Evolutionary conservation across 2,329 filamentous ascomycete species (phyloP).

Genomic region (Sarocladiaceae sp.): DNA sequence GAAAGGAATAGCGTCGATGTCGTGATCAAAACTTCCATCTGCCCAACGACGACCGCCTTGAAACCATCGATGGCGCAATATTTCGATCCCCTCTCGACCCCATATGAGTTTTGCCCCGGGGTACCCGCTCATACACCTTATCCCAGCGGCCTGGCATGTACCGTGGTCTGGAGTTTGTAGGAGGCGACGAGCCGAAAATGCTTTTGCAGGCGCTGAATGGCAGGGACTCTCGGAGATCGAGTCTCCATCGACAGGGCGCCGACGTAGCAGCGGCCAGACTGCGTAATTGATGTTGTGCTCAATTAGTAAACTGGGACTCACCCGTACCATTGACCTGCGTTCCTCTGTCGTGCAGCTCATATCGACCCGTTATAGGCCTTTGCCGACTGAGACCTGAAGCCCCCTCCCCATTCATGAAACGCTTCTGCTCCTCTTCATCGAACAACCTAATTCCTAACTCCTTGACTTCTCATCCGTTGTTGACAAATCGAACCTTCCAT

Average conservation of each 20-base stretch:
- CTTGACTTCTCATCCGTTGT: constrained; percentile 2
- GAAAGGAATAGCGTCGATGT: constrained; percentile 49
- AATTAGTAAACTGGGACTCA: constrained; percentile 10
- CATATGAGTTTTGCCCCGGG: not conserved
- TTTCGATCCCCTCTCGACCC: not conserved
- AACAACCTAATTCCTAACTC: not conserved
- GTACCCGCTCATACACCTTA: not conserved
- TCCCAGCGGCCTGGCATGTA: not conserved
- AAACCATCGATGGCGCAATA: constrained; percentile 30
- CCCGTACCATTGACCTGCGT: not conserved
- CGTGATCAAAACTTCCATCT: constrained; percentile 37
- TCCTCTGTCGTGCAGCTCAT: not conserved
- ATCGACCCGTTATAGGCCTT: not conserved
- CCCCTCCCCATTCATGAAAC: constrained; percentile 5
- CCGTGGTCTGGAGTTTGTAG: not conserved
- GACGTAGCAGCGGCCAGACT: not conserved
- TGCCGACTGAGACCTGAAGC: constrained; percentile 7
- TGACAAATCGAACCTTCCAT: not conserved
- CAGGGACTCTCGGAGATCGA: not conserved
- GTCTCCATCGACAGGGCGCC: constrained; percentile 5
- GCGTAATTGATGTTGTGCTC: constrained; percentile 4
- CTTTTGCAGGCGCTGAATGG: not conserved
- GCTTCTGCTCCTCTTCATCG: constrained; percentile 4
- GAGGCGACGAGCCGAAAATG: constrained; percentile 8
- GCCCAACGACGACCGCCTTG: not conserved